Evolutionary conservation across 176 grass and related monocot genomes (phyloP).

Genomic region (Triticum monococcum): DNA sequence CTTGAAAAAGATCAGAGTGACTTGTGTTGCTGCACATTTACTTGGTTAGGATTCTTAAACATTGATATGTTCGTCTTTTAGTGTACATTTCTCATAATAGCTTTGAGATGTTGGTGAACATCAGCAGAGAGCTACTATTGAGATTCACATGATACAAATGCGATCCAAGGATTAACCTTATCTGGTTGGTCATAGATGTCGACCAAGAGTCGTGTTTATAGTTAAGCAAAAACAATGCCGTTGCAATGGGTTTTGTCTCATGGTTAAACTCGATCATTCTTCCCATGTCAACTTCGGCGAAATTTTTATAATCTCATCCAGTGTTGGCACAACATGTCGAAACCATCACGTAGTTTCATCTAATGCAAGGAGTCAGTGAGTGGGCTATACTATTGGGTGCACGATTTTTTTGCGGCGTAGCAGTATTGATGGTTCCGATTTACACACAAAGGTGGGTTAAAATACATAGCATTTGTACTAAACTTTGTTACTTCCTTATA

Average conservation of each 20-base stretch:
- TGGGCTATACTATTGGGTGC: too few species aligned
- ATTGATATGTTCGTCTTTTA: background rate
- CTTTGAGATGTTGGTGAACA: rapidly evolving
- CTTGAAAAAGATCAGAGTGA: rapidly evolving
- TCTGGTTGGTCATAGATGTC: rapidly evolving
- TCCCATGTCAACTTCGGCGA: rapidly evolving
- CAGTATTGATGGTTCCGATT: rapidly evolving
- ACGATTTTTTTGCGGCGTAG: too few species aligned
- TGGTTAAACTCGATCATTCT: background rate
- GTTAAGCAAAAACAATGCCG: rapidly evolving
- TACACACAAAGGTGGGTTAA: too few species aligned
- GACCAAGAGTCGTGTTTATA: background rate
- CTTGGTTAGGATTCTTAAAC: too few species aligned
- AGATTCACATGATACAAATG: background rate
- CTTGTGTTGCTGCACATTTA: too few species aligned
- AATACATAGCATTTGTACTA: background rate
- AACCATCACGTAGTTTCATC: rapidly evolving
- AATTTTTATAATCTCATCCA: rapidly evolving
- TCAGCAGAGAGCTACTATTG: background rate
- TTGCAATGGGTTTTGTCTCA: too few species aligned
- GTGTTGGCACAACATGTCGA: background rate
- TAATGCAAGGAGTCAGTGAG: too few species aligned
- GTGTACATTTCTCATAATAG: background rate
- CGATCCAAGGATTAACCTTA: background rate
- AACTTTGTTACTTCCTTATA: background rate